Percentiles rank a stretch among this genome's conserved stretches.
Conservation (phyloP, 2,329 filamentous ascomycete species). For the Cladorrhinum sp. region DNA sequence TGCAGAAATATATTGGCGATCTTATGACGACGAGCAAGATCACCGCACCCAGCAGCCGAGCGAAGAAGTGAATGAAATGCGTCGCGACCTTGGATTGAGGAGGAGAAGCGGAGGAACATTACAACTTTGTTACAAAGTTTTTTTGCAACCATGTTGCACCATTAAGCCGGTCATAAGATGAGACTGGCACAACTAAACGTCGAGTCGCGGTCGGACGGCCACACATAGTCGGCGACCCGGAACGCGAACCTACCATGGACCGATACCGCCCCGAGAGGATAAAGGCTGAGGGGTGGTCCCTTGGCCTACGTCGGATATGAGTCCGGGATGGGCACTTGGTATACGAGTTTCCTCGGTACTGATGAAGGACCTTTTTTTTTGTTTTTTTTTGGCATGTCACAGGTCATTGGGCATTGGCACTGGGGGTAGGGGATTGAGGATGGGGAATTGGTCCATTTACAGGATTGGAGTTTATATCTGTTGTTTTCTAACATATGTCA, state of each 20-base stretch:
- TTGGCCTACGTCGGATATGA: not conserved
- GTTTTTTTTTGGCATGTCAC: not conserved
- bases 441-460: not conserved
- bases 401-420: not conserved
- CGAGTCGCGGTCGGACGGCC: not conserved
- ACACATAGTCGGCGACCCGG: not conserved
- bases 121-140: not conserved
- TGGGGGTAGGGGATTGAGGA: not conserved
- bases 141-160: not conserved
- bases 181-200: not conserved
- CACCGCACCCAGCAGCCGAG: conserved; percentile 53
- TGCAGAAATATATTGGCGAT: conserved; percentile 97
- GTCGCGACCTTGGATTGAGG: not conserved
- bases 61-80: conserved; percentile 47
- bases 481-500: not conserved
- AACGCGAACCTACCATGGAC: not conserved
- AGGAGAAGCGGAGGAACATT: not conserved
- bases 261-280: not conserved
- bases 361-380: no score
- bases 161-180: not conserved
- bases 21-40: conserved; percentile 84
- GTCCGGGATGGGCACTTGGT: no score
- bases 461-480: not conserved
- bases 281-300: not conserved
- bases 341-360: no score